Evolutionary conservation across 2,329 filamentous ascomycete species (phyloP), one percentile per base, ranked within the genome.

Genomic region (Aspergillus sp.): DNA sequence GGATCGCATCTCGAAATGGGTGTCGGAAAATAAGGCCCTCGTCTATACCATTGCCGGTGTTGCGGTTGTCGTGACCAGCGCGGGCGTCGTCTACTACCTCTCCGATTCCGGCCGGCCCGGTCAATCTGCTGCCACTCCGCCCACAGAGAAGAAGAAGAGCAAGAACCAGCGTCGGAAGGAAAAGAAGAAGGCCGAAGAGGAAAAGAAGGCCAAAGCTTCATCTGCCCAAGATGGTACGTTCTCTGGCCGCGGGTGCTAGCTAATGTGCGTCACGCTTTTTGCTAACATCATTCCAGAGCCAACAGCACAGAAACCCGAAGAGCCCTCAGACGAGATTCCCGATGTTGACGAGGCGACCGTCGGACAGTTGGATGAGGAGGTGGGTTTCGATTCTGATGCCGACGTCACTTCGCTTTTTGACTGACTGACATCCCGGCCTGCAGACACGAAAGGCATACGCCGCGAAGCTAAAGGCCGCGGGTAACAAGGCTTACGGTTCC

Each of bases 11-110:
- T 90, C 93, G 68, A 89, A 84, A 74, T 99, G 95, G 94, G 93
- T 91, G 15, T 91, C 93, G 2, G 94, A 98, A 77, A 93, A 99
- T 82, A 98, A 97, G 83, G 91, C 92, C 52, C 86, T 94, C 58
- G 93, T 96, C 66, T 99, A 97, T 80, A 97, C 95, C 69, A 92
- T 98, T 80, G 95, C 94, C 59, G 95, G 95, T 73, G 91, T 97
- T 63, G 94, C 94, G 57, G 86, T 97, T 52, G 92, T 97, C 48
- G 91, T 96, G 60, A 95, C 92, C 15, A 92, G 91, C 64, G 94
- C 93, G 38, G 94, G 95, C 70, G 91, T 92, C 48, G 90, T 96
- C 74, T 99, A 98, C 83, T 98, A 97, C 79, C 83, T 97, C 69
- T 81, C 83, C 58, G 79, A 90, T 71, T 80, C 82, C 43, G 79